These are phyloP conservation scores for Pisolithus thermaeus DNA, from an alignment of 1,284 basidiomycete genomes.

Conservation along the genomic window DNA sequence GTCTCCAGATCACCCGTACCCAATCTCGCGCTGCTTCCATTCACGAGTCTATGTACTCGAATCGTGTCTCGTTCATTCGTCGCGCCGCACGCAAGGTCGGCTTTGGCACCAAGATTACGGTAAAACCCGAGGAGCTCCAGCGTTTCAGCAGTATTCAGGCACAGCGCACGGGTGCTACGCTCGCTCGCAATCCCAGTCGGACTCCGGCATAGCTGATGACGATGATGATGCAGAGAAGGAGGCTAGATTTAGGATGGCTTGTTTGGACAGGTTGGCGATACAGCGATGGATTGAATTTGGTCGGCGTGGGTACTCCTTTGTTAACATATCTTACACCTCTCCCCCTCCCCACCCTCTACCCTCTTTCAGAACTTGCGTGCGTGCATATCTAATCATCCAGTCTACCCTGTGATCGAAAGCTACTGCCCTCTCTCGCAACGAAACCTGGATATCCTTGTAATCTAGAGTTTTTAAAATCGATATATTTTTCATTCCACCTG, in stretches of 20 bases:
- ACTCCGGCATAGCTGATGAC: constrained; percentile 33
- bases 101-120: constrained; percentile 73
- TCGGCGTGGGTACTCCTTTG: constrained; percentile 18
- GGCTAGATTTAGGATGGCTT: neutral
- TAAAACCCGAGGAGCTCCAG: constrained; percentile 80
- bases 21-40: constrained; percentile 86
- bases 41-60: constrained; percentile 91
- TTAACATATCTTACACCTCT: constrained; percentile 2
- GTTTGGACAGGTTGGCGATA: neutral
- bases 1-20: constrained; percentile 80
- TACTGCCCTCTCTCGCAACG: constrained; percentile 4
- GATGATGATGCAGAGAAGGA: neutral
- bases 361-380: constrained; percentile 1
- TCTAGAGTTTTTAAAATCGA: constrained; percentile 25
- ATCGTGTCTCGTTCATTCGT: constrained; percentile 86
- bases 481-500: constrained; percentile 5
- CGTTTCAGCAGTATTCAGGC: constrained; percentile 84
- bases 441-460: constrained; percentile 29
- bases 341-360: neutral
- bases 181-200: constrained; percentile 74
- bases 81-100: constrained; percentile 82
- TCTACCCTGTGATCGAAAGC: neutral
- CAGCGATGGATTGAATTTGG: constrained; percentile 9
- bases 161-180: constrained; percentile 64
- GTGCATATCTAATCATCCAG: constrained; percentile 6